Evolutionary conservation across 78 protist genomes (phyloP).

Genomic region (Capsaspora owczarzaki): DNA sequence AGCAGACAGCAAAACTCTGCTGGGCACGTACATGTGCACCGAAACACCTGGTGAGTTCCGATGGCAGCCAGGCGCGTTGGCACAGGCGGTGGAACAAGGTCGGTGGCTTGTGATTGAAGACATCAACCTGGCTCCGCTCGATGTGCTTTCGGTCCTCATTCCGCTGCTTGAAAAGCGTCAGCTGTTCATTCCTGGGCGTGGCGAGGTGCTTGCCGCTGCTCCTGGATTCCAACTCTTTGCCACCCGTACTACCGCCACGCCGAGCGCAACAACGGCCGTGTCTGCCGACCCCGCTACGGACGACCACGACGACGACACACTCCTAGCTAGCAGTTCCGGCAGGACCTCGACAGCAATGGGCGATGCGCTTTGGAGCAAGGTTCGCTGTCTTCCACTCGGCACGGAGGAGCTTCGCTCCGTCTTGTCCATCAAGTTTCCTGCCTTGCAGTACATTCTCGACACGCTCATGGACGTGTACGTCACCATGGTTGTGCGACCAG

Average conservation of each 20-base stretch:
- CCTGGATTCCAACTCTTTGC: slow-evolving; percentile 83
- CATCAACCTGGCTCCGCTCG: slow-evolving; percentile 82
- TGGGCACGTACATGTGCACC: slow-evolving; percentile 85
- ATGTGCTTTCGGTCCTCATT: slow-evolving; percentile 60
- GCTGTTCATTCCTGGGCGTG: slow-evolving; percentile 69
- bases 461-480: background rate
- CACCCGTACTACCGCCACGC: too few relatives aligned
- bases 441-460: background rate
- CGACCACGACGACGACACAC: background rate
- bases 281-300: too few relatives aligned
- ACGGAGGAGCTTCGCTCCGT: background rate
- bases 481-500: too few relatives aligned
- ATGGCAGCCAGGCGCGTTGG: slow-evolving; percentile 89
- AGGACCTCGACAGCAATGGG: background rate
- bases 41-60: slow-evolving; percentile 88
- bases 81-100: slow-evolving; percentile 60
- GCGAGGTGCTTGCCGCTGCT: slow-evolving; percentile 62
- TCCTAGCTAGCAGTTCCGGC: too few relatives aligned
- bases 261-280: too few relatives aligned
- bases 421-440: background rate
- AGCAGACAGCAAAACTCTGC: slow-evolving; percentile 79
- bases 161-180: slow-evolving; percentile 66
- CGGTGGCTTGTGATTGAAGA: slow-evolving; percentile 95
- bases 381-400: background rate
- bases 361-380: background rate